These are phyloP conservation scores for Candida berthetii DNA, from an alignment of 805 yeast species.

Conservation along the genomic window DNA sequence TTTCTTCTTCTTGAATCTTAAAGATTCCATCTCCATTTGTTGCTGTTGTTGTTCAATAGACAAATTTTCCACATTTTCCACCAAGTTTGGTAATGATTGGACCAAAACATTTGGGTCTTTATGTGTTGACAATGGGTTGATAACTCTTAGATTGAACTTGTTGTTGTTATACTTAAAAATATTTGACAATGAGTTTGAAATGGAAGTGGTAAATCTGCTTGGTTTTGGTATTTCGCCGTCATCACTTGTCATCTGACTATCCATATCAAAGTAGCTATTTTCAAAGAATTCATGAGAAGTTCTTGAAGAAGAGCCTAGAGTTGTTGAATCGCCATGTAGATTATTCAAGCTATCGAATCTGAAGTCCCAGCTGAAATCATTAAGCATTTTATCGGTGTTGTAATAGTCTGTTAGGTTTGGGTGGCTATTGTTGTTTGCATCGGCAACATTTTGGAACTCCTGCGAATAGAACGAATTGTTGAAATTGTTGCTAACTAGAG, in stretches of 20 bases:
- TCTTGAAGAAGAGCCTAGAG: constrained; percentile 14
- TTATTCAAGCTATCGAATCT: neutral
- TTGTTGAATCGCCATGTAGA: neutral
- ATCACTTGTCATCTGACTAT: neutral
- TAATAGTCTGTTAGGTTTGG: neutral
- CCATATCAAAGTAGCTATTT: neutral
- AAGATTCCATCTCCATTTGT: neutral
- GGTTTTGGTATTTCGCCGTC: constrained; percentile 1
- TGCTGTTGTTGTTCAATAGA: constrained; percentile 4
- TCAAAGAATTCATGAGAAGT: constrained; percentile 19
- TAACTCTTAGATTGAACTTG: constrained; percentile 30
- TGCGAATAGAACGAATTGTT: neutral
- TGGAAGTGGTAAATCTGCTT: constrained; percentile 7
- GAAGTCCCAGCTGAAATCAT: neutral
- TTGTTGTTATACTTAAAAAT: constrained; percentile 17
- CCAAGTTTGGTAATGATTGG: constrained; percentile 8
- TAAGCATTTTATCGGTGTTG: neutral
- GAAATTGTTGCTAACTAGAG: neutral
- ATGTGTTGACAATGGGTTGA: constrained; percentile 21
- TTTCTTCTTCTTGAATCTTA: constrained; percentile 2
- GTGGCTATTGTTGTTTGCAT: neutral
- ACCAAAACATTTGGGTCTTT: constrained; percentile 11
- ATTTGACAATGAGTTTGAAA: constrained; percentile 16
- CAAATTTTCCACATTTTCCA: constrained; percentile 12
- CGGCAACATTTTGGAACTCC: neutral